A percentile compares a stretch with the other conserved stretches of the same genome.
These are phyloP conservation scores for Penicillium verrucosum DNA, from an alignment of 2,329 filamentous ascomycete species.

Conservation along the genomic window DNA sequence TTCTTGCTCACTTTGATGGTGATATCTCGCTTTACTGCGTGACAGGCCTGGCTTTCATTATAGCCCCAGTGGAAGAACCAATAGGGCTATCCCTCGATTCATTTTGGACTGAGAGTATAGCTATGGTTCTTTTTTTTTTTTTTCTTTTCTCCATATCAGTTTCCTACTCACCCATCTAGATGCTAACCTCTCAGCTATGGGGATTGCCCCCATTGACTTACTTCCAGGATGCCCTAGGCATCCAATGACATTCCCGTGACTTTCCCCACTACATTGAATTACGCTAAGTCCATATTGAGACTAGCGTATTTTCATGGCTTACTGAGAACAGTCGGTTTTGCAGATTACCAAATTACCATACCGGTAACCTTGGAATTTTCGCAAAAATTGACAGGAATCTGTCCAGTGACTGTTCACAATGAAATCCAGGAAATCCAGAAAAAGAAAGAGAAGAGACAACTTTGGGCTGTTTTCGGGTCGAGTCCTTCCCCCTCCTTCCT, in stretches of 20 bases:
- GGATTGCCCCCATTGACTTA: neutral
- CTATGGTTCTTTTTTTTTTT: neutral
- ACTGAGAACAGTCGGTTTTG: conserved; percentile 5
- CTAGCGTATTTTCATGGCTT: neutral
- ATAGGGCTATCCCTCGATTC: neutral
- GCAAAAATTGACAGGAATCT: neutral
- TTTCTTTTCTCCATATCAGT: neutral
- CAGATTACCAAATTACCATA: conserved; percentile 4
- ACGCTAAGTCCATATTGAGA: neutral
- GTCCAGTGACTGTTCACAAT: neutral
- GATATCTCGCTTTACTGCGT: neutral
- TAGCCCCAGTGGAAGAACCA: neutral
- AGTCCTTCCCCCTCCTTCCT: neutral
- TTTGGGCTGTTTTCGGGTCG: conserved; percentile 10
- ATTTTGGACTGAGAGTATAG: neutral
- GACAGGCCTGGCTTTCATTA: neutral
- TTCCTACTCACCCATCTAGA: conserved; percentile 6
- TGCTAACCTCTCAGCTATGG: neutral
- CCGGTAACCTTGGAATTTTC: conserved; percentile 1
- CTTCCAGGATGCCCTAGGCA: neutral
- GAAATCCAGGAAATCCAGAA: neutral
- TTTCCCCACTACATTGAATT: neutral
- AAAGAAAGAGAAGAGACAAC: neutral
- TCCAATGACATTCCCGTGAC: conserved; percentile 9
- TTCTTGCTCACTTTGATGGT: neutral